A percentile compares a stretch with the other conserved stretches of the same genome.
Evolutionary conservation across 2,329 filamentous ascomycete genomes (phyloP).

Genomic region (Beauveria pseudobassiana): DNA sequence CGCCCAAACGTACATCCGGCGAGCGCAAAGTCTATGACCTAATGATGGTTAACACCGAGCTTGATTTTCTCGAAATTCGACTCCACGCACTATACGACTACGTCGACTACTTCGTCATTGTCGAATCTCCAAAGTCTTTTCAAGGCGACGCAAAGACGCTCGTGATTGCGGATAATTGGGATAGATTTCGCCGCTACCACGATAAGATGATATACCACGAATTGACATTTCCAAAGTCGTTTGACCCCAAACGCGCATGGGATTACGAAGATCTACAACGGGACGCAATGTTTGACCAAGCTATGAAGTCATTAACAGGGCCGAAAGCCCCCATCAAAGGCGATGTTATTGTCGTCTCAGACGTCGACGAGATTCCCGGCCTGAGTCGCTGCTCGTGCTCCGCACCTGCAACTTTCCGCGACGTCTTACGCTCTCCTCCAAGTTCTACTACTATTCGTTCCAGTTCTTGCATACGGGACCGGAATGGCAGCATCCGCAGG

Average conservation of each 20-base stretch:
- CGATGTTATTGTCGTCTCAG: slow-evolving; percentile 52
- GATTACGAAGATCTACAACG: slow-evolving; percentile 46
- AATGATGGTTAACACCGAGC: slow-evolving; percentile 54
- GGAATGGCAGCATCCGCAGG: slow-evolving; percentile 52
- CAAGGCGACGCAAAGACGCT: slow-evolving; percentile 49
- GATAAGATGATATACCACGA: slow-evolving; percentile 55
- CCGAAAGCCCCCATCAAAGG: slow-evolving; percentile 33
- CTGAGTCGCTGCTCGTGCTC: slow-evolving; percentile 39
- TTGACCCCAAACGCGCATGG: slow-evolving; percentile 34
- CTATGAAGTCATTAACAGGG: slow-evolving; percentile 40
- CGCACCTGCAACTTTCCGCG: slow-evolving; percentile 45
- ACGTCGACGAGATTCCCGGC: slow-evolving; percentile 53
- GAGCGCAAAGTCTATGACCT: slow-evolving; percentile 40
- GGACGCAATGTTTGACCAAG: slow-evolving; percentile 51
- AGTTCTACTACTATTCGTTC: slow-evolving; percentile 52
- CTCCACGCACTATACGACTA: slow-evolving; percentile 48
- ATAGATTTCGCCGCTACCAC: slow-evolving; percentile 43
- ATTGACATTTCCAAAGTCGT: slow-evolving; percentile 36
- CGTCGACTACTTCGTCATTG: slow-evolving; percentile 59
- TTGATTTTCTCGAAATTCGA: slow-evolving; percentile 60
- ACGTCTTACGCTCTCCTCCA: slow-evolving; percentile 42
- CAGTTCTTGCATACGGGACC: slow-evolving; percentile 36
- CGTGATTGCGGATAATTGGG: slow-evolving; percentile 43
- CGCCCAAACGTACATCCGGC: slow-evolving; percentile 16
- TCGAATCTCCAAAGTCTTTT: slow-evolving; percentile 53